A percentile compares a stretch with the other conserved stretches of the same genome.
These are phyloP conservation scores for Parasarocladium wereldwijsianum DNA, from an alignment of 2,329 filamentous ascomycete genomes.

Conservation along the genomic window DNA sequence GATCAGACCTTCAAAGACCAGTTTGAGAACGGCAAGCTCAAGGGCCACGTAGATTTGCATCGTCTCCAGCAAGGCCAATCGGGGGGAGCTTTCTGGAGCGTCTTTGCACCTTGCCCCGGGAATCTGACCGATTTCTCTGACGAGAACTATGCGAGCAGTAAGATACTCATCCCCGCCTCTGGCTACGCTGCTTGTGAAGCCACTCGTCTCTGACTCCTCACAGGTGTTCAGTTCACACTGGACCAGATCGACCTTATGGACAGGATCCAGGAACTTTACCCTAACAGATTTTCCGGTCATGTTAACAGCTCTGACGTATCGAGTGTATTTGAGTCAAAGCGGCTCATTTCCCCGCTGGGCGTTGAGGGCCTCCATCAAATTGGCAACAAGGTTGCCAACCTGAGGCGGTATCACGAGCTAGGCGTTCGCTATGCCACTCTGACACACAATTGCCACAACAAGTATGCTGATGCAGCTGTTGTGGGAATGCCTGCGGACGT, in stretches of 20 bases:
- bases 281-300: conserved; percentile 52
- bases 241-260: conserved; percentile 62
- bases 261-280: conserved; percentile 48
- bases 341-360: conserved; percentile 63
- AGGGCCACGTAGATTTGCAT: conserved; percentile 63
- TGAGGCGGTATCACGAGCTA: conserved; percentile 61
- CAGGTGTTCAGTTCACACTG: conserved; percentile 51
- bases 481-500: conserved; percentile 20
- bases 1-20: conserved; percentile 53
- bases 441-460: conserved; percentile 89
- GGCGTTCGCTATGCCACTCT: conserved; percentile 81
- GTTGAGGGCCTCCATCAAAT: conserved; percentile 90
- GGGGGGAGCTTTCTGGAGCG: conserved; percentile 89
- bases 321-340: conserved; percentile 41
- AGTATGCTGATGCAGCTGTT: conserved; percentile 73
- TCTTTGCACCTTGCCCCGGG: conserved; percentile 62
- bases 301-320: conserved; percentile 46
- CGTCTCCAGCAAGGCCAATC: conserved; percentile 56
- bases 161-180: background rate
- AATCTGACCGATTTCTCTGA: conserved; percentile 62
- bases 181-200: background rate
- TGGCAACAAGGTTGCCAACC: conserved; percentile 63
- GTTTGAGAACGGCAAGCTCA: conserved; percentile 57
- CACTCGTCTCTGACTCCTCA: background rate
- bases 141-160: conserved; percentile 25